phyloP scores from a whole-genome alignment of 2,329 filamentous ascomycete species.

The Ceratocystis cubensis region DNA sequence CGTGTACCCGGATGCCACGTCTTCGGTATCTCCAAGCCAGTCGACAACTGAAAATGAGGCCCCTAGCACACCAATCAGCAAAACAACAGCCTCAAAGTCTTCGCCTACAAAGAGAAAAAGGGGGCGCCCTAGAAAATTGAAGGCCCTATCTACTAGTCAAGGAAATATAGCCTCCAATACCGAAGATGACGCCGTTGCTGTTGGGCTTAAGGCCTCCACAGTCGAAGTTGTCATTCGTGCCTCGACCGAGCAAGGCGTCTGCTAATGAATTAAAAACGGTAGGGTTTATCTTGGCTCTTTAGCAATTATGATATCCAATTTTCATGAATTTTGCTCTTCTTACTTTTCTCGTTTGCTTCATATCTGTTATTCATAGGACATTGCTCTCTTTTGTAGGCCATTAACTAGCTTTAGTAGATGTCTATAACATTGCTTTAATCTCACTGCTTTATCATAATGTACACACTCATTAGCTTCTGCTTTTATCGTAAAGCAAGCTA shows the following conservation, averaged over 20 bases:
- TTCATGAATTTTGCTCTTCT: neutral
- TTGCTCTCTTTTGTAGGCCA: neutral
- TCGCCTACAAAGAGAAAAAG: conserved; percentile 21
- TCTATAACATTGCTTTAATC: neutral
- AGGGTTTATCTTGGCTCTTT: neutral
- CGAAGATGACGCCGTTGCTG: neutral
- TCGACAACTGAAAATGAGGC: conserved; percentile 25
- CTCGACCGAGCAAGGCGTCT: neutral
- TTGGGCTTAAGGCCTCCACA: neutral
- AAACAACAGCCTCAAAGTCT: conserved; percentile 19
- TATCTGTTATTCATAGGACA: neutral
- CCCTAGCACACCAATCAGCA: conserved; percentile 18
- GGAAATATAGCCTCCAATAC: neutral
- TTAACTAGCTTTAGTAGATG: neutral
- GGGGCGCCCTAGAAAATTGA: conserved; percentile 18
- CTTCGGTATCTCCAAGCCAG: conserved; percentile 23
- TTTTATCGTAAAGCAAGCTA: neutral
- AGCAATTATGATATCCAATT: neutral
- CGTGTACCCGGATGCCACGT: conserved; percentile 35
- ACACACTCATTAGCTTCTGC: neutral
- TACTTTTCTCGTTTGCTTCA: neutral
- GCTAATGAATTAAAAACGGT: neutral
- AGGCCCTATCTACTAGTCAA: conserved; percentile 10
- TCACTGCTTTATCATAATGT: neutral
- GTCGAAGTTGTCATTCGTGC: neutral